Evolutionary conservation across 345 rosid genomes (phyloP).

Genomic region (Eutrema japonicum): DNA sequence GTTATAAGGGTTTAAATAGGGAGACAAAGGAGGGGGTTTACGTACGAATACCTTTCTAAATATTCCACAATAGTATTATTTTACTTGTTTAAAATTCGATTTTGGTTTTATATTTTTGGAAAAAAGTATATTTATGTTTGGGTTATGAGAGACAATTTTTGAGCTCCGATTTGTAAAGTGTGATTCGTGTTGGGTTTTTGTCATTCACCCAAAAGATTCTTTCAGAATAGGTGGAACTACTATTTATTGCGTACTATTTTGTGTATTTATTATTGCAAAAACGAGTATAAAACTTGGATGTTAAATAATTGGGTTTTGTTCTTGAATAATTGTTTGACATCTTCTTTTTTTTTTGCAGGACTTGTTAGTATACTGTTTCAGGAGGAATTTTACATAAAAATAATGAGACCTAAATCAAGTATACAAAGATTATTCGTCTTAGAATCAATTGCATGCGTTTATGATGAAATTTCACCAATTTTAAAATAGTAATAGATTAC

Average conservation of each 20-base stretch:
- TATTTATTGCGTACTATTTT: constrained; percentile 23
- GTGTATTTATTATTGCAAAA: constrained; percentile 24
- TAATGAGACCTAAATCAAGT: neutral
- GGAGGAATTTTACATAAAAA: neutral
- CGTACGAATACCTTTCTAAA: constrained; percentile 7
- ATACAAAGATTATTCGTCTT: neutral
- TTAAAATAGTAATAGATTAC: neutral
- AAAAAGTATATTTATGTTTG: constrained; percentile 36
- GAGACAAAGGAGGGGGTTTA: constrained; percentile 31
- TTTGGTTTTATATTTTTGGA: constrained; percentile 13
- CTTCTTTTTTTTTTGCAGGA: constrained; percentile 24
- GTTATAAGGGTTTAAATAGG: constrained; percentile 36
- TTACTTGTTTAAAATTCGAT: neutral
- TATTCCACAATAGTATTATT: neutral
- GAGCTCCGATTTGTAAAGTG: constrained; percentile 44
- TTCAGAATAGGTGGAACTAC: constrained; percentile 47
- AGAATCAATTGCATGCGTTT: neutral
- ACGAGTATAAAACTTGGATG: constrained; percentile 3
- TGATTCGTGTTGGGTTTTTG: constrained; percentile 45
- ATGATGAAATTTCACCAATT: neutral
- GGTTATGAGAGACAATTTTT: constrained; percentile 42
- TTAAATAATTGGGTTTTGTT: constrained; percentile 28
- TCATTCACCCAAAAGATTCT: constrained; percentile 41
- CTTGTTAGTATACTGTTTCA: constrained; percentile 4
- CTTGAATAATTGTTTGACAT: constrained; percentile 31